These are phyloP conservation scores for Geosmithia putterillii DNA, from an alignment of 2,329 filamentous ascomycete species.

Conservation along the genomic window DNA sequence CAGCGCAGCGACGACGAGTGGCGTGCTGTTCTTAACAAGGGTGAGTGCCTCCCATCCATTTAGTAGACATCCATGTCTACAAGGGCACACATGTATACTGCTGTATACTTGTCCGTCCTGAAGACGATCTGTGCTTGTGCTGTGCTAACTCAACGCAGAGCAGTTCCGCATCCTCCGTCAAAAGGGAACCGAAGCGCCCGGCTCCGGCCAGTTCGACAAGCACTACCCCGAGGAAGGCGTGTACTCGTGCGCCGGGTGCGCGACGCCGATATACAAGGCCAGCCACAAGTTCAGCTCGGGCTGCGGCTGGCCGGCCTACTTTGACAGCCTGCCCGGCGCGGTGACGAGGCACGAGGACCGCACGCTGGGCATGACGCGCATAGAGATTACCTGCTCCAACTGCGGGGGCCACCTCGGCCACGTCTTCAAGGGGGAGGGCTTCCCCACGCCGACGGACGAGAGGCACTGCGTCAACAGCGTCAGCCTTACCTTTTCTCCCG, in stretches of 20 bases:
- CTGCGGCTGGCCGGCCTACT: conserved; percentile 97
- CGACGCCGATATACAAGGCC: conserved; percentile 82
- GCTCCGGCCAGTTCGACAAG: conserved; percentile 75
- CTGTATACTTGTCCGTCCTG: no score
- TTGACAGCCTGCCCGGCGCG: conserved; percentile 84
- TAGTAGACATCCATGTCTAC: not conserved
- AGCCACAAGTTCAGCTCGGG: conserved; percentile 91
- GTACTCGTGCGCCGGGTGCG: conserved; percentile 80
- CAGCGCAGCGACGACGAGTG: conserved; percentile 75
- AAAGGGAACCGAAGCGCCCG: conserved; percentile 80
- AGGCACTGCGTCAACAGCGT: conserved; percentile 94
- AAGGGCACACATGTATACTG: no score
- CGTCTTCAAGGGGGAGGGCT: conserved; percentile 87
- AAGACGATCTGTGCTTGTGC: not conserved
- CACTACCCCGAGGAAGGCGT: conserved; percentile 65
- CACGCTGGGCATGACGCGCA: conserved; percentile 70
- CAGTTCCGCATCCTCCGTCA: conserved; percentile 90
- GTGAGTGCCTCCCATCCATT: conserved; percentile 14
- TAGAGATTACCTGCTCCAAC: conserved; percentile 88
- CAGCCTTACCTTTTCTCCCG: conserved; percentile 66
- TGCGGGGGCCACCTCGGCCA: conserved; percentile 93
- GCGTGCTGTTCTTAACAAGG: conserved; percentile 65
- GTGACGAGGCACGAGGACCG: conserved; percentile 72
- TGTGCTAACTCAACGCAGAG: conserved; percentile 39
- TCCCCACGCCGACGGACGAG: conserved; percentile 79